Base-by-base conservation (phyloP, 257 asterid genomes). In the Solanum verrucosum region DNA sequence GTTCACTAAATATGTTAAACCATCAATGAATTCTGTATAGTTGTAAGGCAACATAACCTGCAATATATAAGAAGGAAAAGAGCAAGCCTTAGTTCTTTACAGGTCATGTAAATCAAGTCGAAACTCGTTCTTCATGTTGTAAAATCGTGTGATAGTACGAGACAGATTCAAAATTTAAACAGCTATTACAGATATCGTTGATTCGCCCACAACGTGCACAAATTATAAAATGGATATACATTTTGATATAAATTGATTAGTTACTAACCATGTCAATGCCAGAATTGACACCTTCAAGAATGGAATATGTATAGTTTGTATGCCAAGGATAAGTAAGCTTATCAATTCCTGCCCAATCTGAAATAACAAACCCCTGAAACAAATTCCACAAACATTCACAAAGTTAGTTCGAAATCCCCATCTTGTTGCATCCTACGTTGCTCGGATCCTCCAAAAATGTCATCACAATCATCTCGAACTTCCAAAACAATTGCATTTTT, bases 241-340 rank as follows among this genome's bases (percentile, higher is more conserved):
- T 56, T 56, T 56, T 20, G n/a, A 56, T 56, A 20, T 20, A 56
- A 56, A 56, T 21, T 59, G 68, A 21, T 38, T 12, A 77, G 84
- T 35, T 3, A 87, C 89, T 46, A 20, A 87, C 89, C 89, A 87
- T 87, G 79, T 87, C 89, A 82, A 87, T 81, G 67, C 89, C 89
- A 46, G 89, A 83, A 68, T 79, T 81, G 59, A 87, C 77, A 65
- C 82, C 77, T 21, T 82, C 33, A 63, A 81, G 87, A 79, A 87
- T 82, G 83, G 89, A 87, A 59, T 82, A 87, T 82, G 89, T 87
- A 60, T 87, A 87, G 74, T 87, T 87, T 29, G 81, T 38, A 49
- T 82, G 89, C 84, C 67, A 71, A 18, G 84, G 82, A 86, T 77
- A 70, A n/a, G 87, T 82, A 70, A 87, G 42, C 84, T 59, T 65